Conservation (phyloP, 306 rosid genomes). For the Cucumis cinereus region DNA sequence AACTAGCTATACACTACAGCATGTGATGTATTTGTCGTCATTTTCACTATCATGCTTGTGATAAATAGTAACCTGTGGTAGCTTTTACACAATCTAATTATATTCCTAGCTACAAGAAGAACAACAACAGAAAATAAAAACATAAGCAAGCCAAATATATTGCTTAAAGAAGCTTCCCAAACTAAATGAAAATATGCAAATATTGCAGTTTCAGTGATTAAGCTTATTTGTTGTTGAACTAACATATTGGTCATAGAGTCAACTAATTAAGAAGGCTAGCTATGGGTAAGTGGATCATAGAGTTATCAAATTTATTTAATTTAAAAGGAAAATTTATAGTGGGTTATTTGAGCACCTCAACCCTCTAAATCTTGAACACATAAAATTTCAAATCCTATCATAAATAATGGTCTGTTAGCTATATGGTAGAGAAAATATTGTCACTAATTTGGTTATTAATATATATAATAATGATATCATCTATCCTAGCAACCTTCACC, state of each 20-base stretch:
- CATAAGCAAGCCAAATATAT: background rate
- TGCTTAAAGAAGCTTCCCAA: background rate
- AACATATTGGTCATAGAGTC: no score
- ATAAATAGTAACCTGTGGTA: no score
- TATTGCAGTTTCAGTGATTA: background rate
- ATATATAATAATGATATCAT: background rate
- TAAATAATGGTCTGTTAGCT: background rate
- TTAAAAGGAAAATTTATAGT: background rate
- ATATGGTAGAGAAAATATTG: background rate
- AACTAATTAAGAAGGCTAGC: background rate
- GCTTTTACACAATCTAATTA: no score
- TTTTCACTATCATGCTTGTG: no score
- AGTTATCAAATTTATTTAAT: background rate
- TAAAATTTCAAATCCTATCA: background rate
- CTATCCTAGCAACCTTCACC: background rate
- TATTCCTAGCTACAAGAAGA: no score
- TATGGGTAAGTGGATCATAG: background rate
- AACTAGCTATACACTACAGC: background rate
- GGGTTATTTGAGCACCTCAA: background rate
- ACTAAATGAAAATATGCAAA: background rate
- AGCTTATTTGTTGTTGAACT: background rate
- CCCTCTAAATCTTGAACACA: background rate
- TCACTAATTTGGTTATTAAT: background rate
- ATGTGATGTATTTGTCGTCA: background rate
- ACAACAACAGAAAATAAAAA: background rate